Evolutionary conservation across 768 basidiomycete species (phyloP).

Genomic region (Tricholoma sp.): DNA sequence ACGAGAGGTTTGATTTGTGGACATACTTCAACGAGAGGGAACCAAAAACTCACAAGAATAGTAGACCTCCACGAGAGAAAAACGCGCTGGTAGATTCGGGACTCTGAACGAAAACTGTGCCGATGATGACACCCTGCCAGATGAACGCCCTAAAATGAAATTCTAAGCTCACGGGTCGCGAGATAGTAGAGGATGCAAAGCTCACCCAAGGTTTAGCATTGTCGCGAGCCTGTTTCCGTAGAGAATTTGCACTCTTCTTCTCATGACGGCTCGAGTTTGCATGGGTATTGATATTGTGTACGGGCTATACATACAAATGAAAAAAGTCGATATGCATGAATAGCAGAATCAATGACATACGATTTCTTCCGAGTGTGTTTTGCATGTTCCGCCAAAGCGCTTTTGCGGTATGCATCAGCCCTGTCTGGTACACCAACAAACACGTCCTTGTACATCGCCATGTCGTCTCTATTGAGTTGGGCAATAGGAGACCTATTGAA

Average conservation of each 20-base stretch:
- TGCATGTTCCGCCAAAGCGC: slow-evolving; percentile 48
- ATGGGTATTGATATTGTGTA: slow-evolving; percentile 33
- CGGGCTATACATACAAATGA: slow-evolving; percentile 22
- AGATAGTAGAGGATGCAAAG: background rate
- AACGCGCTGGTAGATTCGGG: slow-evolving; percentile 38
- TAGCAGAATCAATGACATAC: background rate
- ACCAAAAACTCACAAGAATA: slow-evolving; percentile 26
- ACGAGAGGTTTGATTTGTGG: background rate
- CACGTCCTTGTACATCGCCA: slow-evolving; percentile 40
- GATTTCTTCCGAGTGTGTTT: slow-evolving; percentile 19
- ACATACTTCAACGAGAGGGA: background rate
- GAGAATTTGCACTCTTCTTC: slow-evolving; percentile 34
- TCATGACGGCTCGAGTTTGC: slow-evolving; percentile 35
- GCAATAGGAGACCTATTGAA: slow-evolving; percentile 29
- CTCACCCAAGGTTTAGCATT: slow-evolving; percentile 27
- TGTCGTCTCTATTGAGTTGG: slow-evolving; percentile 37
- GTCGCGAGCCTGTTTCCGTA: slow-evolving; percentile 26
- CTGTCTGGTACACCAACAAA: slow-evolving; percentile 41
- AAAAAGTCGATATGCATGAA: background rate
- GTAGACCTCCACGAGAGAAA: slow-evolving; percentile 51
- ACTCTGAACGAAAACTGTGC: slow-evolving; percentile 42
- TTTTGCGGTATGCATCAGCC: slow-evolving; percentile 36
- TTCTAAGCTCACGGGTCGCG: too few species aligned
- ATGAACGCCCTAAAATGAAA: slow-evolving; percentile 27
- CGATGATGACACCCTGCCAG: slow-evolving; percentile 18